Percentiles rank a stretch among this genome's conserved stretches.
Evolutionary conservation across 2,329 filamentous ascomycete species (phyloP).

Genomic region (Ophiostoma quercus): DNA sequence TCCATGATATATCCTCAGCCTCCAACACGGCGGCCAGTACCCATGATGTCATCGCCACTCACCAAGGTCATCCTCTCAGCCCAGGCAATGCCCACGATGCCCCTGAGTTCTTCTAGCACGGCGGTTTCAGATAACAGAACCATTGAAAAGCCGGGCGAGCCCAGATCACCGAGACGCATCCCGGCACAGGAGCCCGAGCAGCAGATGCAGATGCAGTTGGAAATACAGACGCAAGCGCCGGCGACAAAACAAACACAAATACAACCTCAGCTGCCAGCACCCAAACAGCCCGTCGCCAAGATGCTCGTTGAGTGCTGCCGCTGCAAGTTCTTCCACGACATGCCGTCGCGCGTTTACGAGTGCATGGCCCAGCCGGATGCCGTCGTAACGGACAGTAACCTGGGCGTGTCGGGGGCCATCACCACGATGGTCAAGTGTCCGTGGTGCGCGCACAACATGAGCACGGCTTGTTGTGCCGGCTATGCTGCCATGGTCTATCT

Average conservation of each 20-base stretch:
- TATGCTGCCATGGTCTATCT: constrained; percentile 63
- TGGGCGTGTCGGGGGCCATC: constrained; percentile 52
- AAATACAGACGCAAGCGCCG: too few species aligned
- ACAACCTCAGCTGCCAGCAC: too few species aligned
- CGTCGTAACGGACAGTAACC: constrained; percentile 46
- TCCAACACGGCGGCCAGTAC: constrained; percentile 31
- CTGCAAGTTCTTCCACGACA: constrained; percentile 61
- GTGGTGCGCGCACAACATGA: constrained; percentile 69
- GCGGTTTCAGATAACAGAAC: too few species aligned
- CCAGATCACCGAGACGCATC: neutral
- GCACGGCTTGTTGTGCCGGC: constrained; percentile 61
- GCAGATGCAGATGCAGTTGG: neutral
- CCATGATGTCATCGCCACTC: constrained; percentile 28
- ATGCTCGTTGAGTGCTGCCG: constrained; percentile 61
- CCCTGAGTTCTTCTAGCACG: neutral
- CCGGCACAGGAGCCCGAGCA: neutral
- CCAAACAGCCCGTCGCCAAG: constrained; percentile 44
- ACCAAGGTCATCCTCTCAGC: constrained; percentile 26
- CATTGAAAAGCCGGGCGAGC: neutral
- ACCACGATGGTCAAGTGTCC: constrained; percentile 62
- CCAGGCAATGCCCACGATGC: constrained; percentile 17
- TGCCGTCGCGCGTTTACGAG: constrained; percentile 60
- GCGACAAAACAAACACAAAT: too few species aligned
- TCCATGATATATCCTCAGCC: neutral
- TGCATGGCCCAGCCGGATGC: constrained; percentile 57